These are phyloP conservation scores for Eucalyptus albens DNA, from an alignment of 345 rosid genomes.

Conservation along the genomic window DNA sequence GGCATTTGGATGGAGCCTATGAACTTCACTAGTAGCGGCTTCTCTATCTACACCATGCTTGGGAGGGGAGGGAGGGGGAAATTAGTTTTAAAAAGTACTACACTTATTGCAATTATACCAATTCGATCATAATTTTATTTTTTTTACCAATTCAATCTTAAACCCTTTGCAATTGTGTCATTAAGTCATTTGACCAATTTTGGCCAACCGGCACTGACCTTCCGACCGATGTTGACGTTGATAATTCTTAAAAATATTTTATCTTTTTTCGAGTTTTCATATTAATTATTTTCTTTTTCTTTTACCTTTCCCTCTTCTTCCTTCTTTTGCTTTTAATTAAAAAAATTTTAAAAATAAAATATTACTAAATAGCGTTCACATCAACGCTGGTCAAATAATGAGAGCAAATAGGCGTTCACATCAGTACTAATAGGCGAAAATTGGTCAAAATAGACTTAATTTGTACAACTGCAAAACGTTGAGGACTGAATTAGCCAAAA, in stretches of 20 bases:
- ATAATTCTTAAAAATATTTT: too few relatives aligned
- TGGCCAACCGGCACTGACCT: accelerated
- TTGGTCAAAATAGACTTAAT: too few relatives aligned
- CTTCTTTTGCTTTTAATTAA: background rate
- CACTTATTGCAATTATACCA: accelerated
- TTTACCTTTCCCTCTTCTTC: background rate
- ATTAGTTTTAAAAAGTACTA: too few relatives aligned
- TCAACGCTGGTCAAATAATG: accelerated
- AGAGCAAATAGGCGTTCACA: accelerated
- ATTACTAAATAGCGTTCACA: accelerated
- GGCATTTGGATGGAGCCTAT: background rate
- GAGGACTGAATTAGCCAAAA: accelerated
- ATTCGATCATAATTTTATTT: too few relatives aligned
- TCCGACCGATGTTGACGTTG: accelerated
- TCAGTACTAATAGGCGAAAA: accelerated
- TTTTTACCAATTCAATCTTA: too few relatives aligned
- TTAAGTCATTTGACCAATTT: accelerated
- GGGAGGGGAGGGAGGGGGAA: background rate
- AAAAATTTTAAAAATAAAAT: too few relatives aligned
- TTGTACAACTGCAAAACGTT: too few relatives aligned
- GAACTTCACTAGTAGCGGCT: background rate
- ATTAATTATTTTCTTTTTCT: too few relatives aligned
- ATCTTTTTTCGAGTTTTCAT: too few relatives aligned
- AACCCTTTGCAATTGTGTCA: accelerated
- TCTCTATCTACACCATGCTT: background rate